Evolutionary conservation across 2,329 filamentous ascomycete species (phyloP), one percentile per base, ranked within the genome.

Genomic region (Fusarium dlaminii): DNA sequence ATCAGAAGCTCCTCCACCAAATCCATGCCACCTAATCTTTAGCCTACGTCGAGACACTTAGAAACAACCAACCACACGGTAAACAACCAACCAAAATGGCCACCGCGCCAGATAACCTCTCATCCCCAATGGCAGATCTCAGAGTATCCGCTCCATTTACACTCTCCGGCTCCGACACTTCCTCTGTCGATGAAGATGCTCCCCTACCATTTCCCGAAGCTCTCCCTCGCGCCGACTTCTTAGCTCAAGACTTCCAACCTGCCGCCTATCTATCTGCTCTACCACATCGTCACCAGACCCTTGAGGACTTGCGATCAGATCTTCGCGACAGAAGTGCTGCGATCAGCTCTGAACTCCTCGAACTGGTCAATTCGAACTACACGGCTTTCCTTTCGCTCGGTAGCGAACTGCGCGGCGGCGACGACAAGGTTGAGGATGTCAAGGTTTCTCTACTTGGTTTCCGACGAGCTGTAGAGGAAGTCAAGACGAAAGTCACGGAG

Each of bases 311-410:
- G 37, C 94, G 96, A 40, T 85, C 92, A 10, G 97, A 99, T 79
- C 87, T 99, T 22, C 92, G 95, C 49, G 90, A 95, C 66, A 89
- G 97, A 59, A 94, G 92, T 75, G 90, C 93, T 76, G 88, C 92
- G 27, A 91, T 99, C 70, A 93, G 92, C 78, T 90, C 92, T 72
- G 96, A 99, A 84, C 88, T 99, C 6, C 87, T 99, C 24, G 96
- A 98, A 83, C 90, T 99, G 13, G 96, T 99, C 75, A 99, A 99
- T 80, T 90, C 92, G 58, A 97, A 99, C 83, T 98, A 99, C 81
- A 92, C 94, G 54, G 93, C 96, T 65, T 99, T 99, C 77, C 83
- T 99, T 9, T 92, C 91, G 1, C 84, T 99, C 0, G 97, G 96
- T 0, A 90, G 89, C 52, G 93, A 94, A 77, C 84, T 99, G 48